Conservation (phyloP, 2,329 filamentous ascomycete genomes). For the Neocucurbitaria cava region DNA sequence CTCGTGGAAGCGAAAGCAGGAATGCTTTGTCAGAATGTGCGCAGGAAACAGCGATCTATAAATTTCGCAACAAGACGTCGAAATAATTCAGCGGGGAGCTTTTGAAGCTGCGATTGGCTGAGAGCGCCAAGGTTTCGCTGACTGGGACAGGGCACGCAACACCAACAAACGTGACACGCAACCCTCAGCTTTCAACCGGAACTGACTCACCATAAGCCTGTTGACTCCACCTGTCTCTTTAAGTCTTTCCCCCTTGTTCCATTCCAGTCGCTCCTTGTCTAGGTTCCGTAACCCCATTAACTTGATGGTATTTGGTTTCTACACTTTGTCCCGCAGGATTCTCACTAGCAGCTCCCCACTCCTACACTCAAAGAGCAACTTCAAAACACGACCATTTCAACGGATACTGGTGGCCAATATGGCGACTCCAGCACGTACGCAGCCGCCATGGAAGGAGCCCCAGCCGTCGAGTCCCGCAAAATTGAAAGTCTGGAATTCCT, state of each 20-base stretch:
- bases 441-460: slow-evolving; percentile 50
- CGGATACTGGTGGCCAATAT: slow-evolving; percentile 31
- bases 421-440: slow-evolving; percentile 44
- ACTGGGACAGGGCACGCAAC: slow-evolving; percentile 24
- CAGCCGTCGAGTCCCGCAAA: slow-evolving; percentile 54
- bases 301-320: slow-evolving; percentile 44
- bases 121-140: slow-evolving; percentile 31
- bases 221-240: slow-evolving; percentile 19
- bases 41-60: too few species aligned
- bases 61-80: too few species aligned
- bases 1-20: background rate
- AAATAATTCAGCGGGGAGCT: slow-evolving; percentile 33
- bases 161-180: slow-evolving; percentile 33
- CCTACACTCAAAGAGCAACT: slow-evolving; percentile 18
- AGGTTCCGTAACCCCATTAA: slow-evolving; percentile 11
- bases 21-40: background rate
- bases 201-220: slow-evolving; percentile 33
- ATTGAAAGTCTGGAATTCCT: slow-evolving; percentile 80
- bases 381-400: slow-evolving; percentile 19
- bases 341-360: slow-evolving; percentile 32
- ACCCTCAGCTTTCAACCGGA: slow-evolving; percentile 10
- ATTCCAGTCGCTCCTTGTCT: slow-evolving; percentile 23
- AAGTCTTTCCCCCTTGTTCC: slow-evolving; percentile 14
- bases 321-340: slow-evolving; percentile 35
- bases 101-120: slow-evolving; percentile 31